Evolutionary conservation across 1,284 basidiomycete species (phyloP), one percentile per base, ranked within the genome.

Genomic region (Sutorius eximius): DNA sequence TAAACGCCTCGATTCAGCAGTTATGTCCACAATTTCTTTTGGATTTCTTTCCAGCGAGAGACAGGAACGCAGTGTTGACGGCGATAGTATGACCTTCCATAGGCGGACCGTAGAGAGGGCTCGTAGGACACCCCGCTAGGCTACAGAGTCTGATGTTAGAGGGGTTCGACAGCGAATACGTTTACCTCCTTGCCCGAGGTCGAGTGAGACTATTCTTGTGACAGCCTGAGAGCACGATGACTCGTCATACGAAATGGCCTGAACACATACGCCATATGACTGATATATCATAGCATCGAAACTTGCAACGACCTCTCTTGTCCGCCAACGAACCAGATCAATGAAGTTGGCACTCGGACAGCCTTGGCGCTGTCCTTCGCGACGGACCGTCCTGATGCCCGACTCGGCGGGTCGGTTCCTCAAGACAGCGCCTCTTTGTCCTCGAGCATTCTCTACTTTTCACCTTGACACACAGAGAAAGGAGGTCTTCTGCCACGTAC

Each of bases 311-410:
- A 18, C 33, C 41, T 24, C 34, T 29, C 46, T 50, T 46, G 43
- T 37, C 45, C 22, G 41, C 45, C 46, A 40, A 33, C 49, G 43
- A 36, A 47, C 18, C 41, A 4, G 22, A 47, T 45, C 44, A 51
- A 68, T 69, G 65, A 66, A 52, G 48, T 52, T 50, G 55, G 50
- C 44, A 34, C 42, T 56, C 12, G 51, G 53, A 46, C 51, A 43
- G 34, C 52, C 27, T 40, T 60, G 62, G 56, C 36, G 45, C 34
- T 61, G 58, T 56, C 47, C 48, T 3, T 53, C 50, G 7, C 51
- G 42, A 53, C 52, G 38, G 42, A 41, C 51, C 20, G 45, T 49
- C 50, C 51, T 56, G 52, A 38, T 54, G 47, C 40, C 37, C 43
- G 46, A 37, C 49, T 57, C 49, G 53, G 53, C 49, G 52, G 55